These are phyloP conservation scores for Amanita phalloides DNA, from an alignment of 768 basidiomycete species.

Conservation along the genomic window DNA sequence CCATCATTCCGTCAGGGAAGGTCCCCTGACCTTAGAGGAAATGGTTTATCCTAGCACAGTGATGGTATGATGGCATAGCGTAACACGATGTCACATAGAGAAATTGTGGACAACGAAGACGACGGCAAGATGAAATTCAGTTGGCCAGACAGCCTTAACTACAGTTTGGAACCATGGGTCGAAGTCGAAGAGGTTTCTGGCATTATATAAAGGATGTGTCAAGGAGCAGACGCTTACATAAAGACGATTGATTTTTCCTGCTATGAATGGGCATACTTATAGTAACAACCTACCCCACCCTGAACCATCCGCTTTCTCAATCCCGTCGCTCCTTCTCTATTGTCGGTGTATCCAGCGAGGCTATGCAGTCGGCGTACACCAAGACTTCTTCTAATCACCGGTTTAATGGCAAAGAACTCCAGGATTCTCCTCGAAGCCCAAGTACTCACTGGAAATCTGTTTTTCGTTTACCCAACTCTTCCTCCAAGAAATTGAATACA, in stretches of 20 bases:
- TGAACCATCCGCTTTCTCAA: slow-evolving; percentile 7
- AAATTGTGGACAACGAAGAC: neutral
- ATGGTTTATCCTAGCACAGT: neutral
- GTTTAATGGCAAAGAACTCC: slow-evolving; percentile 12
- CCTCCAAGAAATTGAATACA: slow-evolving; percentile 45
- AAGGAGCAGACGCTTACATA: slow-evolving; percentile 14
- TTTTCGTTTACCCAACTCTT: slow-evolving; percentile 56
- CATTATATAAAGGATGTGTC: neutral
- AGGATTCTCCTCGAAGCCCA: slow-evolving; percentile 21
- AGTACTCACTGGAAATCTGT: slow-evolving; percentile 59
- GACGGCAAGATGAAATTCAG: neutral
- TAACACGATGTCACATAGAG: neutral
- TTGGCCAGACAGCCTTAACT: neutral
- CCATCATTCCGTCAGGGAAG: too few relatives aligned
- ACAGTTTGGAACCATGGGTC: neutral
- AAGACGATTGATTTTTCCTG: slow-evolving; percentile 17
- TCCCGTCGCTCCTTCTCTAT: slow-evolving; percentile 8
- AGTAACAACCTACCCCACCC: slow-evolving; percentile 7
- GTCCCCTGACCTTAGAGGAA: too few relatives aligned
- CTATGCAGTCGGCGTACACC: slow-evolving; percentile 13
- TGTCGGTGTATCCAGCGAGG: slow-evolving; percentile 13
- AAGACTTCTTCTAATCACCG: slow-evolving; percentile 9
- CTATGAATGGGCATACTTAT: slow-evolving; percentile 13
- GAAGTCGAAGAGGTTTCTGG: neutral
- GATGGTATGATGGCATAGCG: neutral